Evolutionary conservation across 192 early-diverging fungal genomes (phyloP).

Genomic region (Dissophora globulifera): DNA sequence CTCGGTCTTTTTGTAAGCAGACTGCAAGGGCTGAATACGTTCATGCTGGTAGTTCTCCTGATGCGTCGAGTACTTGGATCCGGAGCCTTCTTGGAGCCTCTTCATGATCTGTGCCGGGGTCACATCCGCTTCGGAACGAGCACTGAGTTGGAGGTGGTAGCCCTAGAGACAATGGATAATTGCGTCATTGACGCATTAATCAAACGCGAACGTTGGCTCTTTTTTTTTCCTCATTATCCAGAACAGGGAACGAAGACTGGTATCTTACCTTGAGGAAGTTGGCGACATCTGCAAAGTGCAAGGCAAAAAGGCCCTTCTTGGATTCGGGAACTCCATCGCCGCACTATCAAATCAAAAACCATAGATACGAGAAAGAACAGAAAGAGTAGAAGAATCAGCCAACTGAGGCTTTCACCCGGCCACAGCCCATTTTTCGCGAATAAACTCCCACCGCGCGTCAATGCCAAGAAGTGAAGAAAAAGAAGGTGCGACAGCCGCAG

Average conservation of each 20-base stretch:
- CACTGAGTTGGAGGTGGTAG: conserved; percentile 90
- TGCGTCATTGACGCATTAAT: too few species aligned
- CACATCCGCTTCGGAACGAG: conserved; percentile 84
- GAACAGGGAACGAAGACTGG: background rate
- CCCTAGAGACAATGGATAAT: conserved; percentile 60
- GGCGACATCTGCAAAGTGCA: conserved; percentile 85
- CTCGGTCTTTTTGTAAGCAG: conserved; percentile 69
- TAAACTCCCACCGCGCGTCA: too few species aligned
- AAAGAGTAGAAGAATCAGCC: too few species aligned
- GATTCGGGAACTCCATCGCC: conserved; percentile 93
- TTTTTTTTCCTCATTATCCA: background rate
- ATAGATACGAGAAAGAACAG: too few species aligned
- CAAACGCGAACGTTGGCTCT: too few species aligned
- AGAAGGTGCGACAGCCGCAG: too few species aligned
- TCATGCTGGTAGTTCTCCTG: conserved; percentile 55
- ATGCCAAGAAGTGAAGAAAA: too few species aligned
- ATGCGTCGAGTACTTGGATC: conserved; percentile 91
- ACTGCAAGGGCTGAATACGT: conserved; percentile 57
- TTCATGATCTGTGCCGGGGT: conserved; percentile 87
- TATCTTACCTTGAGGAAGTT: conserved; percentile 77
- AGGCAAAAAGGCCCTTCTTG: conserved; percentile 88
- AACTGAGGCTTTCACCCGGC: too few species aligned
- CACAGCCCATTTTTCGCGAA: too few species aligned
- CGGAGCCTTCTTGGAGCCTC: conserved; percentile 82
- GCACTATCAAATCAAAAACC: conserved; percentile 68